These are phyloP conservation scores for Pseudocercospora fuligena DNA, from an alignment of 2,329 filamentous ascomycete genomes.

Conservation along the genomic window DNA sequence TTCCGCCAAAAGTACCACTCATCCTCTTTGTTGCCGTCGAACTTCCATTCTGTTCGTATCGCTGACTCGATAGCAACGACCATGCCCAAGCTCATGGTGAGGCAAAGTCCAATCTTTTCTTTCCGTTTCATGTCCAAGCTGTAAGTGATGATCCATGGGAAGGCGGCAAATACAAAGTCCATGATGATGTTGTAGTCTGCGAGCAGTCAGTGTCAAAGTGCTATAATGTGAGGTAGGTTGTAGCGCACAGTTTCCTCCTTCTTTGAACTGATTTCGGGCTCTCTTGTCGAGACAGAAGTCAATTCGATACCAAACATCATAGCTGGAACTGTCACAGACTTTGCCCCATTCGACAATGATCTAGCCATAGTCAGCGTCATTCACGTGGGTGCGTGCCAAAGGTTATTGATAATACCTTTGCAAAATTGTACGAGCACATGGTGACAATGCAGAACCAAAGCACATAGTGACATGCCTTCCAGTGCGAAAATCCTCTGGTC, in stretches of 20 bases:
- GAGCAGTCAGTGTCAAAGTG: slow-evolving; percentile 17
- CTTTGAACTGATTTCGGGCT: slow-evolving; percentile 53
- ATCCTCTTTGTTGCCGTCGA: slow-evolving; percentile 53
- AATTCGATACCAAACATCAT: slow-evolving; percentile 55
- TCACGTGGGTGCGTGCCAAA: background rate
- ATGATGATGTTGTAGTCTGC: slow-evolving; percentile 60
- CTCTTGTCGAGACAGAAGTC: slow-evolving; percentile 50
- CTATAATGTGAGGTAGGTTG: slow-evolving; percentile 14
- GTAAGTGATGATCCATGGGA: slow-evolving; percentile 58
- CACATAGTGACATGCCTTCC: slow-evolving; percentile 35
- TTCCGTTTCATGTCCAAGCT: slow-evolving; percentile 53
- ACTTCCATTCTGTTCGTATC: slow-evolving; percentile 51
- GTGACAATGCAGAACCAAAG: slow-evolving; percentile 57
- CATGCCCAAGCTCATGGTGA: slow-evolving; percentile 58
- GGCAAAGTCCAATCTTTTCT: slow-evolving; percentile 57
- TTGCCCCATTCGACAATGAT: slow-evolving; percentile 57
- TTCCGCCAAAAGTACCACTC: slow-evolving; percentile 57
- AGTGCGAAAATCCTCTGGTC: slow-evolving; percentile 44
- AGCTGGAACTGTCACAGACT: slow-evolving; percentile 49
- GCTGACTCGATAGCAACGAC: slow-evolving; percentile 56
- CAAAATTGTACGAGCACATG: slow-evolving; percentile 57
- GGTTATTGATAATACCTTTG: slow-evolving; percentile 42
- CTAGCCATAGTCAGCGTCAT: slow-evolving; percentile 18
- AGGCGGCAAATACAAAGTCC: slow-evolving; percentile 57
- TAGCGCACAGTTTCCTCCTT: slow-evolving; percentile 55